Evolutionary conservation across 441 rosid genomes (phyloP), one percentile per base, ranked within the genome.

Genomic region (Bruguiera hainesii): DNA sequence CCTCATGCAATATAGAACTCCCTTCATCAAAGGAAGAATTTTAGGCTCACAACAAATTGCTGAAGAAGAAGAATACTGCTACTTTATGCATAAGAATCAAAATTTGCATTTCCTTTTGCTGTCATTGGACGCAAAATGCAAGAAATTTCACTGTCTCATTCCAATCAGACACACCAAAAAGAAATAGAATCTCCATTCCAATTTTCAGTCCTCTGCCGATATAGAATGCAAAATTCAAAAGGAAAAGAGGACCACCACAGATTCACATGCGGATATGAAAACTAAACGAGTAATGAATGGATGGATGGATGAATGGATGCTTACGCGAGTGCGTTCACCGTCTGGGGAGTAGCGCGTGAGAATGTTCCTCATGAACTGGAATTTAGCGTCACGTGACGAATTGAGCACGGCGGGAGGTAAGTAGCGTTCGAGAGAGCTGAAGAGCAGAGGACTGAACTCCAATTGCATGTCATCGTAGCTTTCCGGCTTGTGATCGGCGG

Each of bases 271-370:
- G 19, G 7, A 33, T 35, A 39, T 3, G 39, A 48, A 4, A 58
- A 15, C 23, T n/a, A 19, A 26, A 33, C 4, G 8, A 30, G 26
- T 53, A n/a, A 37, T 30, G 33, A 6, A 33, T 33, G 7, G 37
- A 33, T 33, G 37, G 35, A 33, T 39, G 48, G 48, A 39, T 39
- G 10, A 20, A 20, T 20, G 20, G 42, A 25, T 16, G 52, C 73
- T 58, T 79, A 89, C 97, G 70, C 91, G 85, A 80, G 82, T 79
- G 25, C 88, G 82, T 78, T 90, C 97, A 60, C 83, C 93, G 61
- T 77, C 82, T 1, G 95, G 93, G 71, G 81, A 78, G 71, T 88
- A 87, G 66, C 85, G 86, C 46, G 81, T 73, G 71, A 90, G 85
- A 78, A 88, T 85, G 63, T 83, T 87, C 57, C 79, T 82, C 89